Percentiles rank a stretch among this genome's conserved stretches.
Evolutionary conservation across 306 rosid genomes (phyloP).

Genomic region (Carpinus viminea): DNA sequence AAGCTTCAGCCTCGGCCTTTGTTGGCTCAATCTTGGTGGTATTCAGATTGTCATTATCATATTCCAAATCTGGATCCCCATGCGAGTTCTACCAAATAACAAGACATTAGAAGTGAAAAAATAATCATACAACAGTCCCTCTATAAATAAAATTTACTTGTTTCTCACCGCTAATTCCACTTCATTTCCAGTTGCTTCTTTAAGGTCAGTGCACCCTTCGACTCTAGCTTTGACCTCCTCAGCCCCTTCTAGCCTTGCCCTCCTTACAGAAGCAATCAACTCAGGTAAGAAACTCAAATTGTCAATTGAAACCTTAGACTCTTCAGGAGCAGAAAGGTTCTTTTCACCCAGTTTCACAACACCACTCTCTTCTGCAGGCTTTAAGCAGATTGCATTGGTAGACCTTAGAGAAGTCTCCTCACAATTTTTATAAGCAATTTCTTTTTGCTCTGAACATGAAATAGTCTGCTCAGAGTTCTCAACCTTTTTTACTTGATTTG

Average conservation of each 20-base stretch:
- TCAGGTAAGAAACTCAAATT: conserved; percentile 74
- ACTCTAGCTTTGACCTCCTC: conserved; percentile 55
- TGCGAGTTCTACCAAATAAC: conserved; percentile 56
- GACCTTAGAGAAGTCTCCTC: conserved; percentile 35
- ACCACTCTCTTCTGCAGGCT: conserved; percentile 37
- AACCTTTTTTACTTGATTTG: conserved; percentile 31
- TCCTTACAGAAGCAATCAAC: conserved; percentile 81
- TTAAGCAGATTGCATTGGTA: conserved; percentile 30
- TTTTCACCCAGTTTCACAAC: conserved; percentile 40
- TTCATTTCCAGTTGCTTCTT: conserved; percentile 56
- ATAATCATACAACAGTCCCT: conserved; percentile 17
- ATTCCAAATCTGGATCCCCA: conserved; percentile 67
- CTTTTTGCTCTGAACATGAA: conserved; percentile 38
- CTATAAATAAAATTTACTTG: conserved; percentile 20
- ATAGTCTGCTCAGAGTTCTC: conserved; percentile 38
- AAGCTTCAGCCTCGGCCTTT: conserved; percentile 93
- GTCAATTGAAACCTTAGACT: conserved; percentile 41
- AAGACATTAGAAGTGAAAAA: conserved; percentile 31
- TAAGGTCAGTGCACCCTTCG: conserved; percentile 38
- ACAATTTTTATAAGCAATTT: conserved; percentile 31
- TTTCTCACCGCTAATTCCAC: conserved; percentile 61
- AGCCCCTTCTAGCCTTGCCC: conserved; percentile 68
- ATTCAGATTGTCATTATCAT: conserved; percentile 61
- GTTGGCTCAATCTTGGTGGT: conserved; percentile 86
- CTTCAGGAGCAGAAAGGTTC: conserved; percentile 46